These are phyloP conservation scores for Papiliotrema laurentii DNA, from an alignment of 1,284 basidiomycete genomes.

Conservation along the genomic window DNA sequence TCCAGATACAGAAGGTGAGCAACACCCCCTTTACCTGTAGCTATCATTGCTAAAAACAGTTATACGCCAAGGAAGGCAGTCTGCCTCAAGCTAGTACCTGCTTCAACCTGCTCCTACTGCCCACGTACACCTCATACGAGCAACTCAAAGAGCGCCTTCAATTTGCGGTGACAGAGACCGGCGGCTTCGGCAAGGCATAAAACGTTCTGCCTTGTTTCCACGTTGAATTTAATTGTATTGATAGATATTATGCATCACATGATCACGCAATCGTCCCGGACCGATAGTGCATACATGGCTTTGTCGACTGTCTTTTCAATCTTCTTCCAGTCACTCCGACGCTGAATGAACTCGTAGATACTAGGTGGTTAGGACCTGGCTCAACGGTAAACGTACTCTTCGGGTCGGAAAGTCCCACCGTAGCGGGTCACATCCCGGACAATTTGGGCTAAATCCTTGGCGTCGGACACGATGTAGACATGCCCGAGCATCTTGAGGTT, in stretches of 20 bases:
- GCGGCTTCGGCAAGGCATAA: constrained; percentile 70
- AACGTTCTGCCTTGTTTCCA: background rate
- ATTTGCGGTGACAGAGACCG: constrained; percentile 88
- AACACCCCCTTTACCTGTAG: background rate
- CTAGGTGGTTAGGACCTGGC: too few relatives aligned
- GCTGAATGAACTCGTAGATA: constrained; percentile 88
- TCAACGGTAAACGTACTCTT: constrained; percentile 57
- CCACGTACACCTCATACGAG: constrained; percentile 88
- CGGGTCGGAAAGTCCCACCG: constrained; percentile 85
- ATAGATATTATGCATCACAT: constrained; percentile 26
- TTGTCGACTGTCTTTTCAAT: constrained; percentile 94
- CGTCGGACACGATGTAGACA: constrained; percentile 78
- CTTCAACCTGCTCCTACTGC: constrained; percentile 63
- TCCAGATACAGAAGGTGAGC: constrained; percentile 79
- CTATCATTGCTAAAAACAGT: constrained; percentile 50
- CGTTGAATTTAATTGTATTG: background rate
- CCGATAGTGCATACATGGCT: constrained; percentile 81
- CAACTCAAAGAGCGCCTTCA: constrained; percentile 82
- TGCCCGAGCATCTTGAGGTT: constrained; percentile 95
- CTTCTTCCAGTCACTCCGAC: constrained; percentile 92
- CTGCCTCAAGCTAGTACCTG: constrained; percentile 48
- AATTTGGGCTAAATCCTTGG: constrained; percentile 90
- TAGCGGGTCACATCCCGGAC: constrained; percentile 90
- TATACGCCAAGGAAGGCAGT: constrained; percentile 45
- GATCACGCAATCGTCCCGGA: constrained; percentile 80